Evolutionary conservation across 805 yeast genomes (phyloP).

Genomic region (Zygosaccharomyces rouxii): DNA sequence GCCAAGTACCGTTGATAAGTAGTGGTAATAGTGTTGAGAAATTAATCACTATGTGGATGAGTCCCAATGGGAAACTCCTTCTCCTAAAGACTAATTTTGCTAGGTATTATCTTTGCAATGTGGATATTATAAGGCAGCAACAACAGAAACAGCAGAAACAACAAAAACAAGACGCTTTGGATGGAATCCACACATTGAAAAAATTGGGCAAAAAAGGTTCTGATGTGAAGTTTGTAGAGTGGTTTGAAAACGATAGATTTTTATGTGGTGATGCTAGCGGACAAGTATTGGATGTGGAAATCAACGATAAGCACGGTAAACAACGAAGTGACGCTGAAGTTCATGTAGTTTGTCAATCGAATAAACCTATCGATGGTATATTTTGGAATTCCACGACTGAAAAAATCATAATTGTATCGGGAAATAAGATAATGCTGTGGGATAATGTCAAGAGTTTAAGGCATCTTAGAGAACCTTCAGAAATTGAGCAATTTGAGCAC

Average conservation of each 20-base stretch:
- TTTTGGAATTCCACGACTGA: constrained; percentile 9
- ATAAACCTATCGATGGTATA: constrained; percentile 28
- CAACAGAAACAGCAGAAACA: constrained; percentile 2
- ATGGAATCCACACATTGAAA: constrained; percentile 12
- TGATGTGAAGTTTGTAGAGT: constrained; percentile 23
- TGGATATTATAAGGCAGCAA: constrained; percentile 8
- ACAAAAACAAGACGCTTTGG: background rate
- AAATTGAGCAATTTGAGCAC: constrained; percentile 38
- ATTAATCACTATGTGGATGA: constrained; percentile 26
- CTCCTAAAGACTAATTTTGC: constrained; percentile 32
- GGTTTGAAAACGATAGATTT: constrained; percentile 18
- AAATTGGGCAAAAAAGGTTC: constrained; percentile 23
- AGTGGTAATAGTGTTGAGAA: constrained; percentile 19
- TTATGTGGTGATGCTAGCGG: constrained; percentile 28
- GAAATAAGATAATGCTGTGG: constrained; percentile 25
- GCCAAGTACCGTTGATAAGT: constrained; percentile 33
- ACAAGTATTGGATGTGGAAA: constrained; percentile 16
- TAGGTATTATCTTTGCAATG: constrained; percentile 25
- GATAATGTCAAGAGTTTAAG: constrained; percentile 11
- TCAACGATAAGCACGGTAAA: constrained; percentile 11
- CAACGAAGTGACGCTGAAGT: constrained; percentile 8
- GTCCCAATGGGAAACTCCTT: constrained; percentile 19
- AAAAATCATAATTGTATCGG: constrained; percentile 22
- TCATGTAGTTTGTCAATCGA: constrained; percentile 11
- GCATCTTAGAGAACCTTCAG: constrained; percentile 30